A percentile compares a stretch with the other conserved stretches of the same genome.
Evolutionary conservation across 192 early-diverging fungal species (phyloP).

Genomic region (Coemansia sp.): DNA sequence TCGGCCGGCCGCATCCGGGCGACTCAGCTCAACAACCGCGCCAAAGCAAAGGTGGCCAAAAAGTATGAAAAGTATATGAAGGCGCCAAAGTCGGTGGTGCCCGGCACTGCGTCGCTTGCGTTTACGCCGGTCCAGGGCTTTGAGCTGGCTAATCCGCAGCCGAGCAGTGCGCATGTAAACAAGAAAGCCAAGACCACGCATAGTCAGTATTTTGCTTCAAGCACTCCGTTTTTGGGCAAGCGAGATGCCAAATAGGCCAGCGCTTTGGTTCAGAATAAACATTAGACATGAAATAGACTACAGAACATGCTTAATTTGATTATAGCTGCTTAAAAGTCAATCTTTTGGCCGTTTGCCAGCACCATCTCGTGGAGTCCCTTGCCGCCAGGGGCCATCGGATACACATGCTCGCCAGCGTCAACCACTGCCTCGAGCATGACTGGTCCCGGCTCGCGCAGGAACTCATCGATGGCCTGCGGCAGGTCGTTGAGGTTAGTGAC

Average conservation of each 20-base stretch:
- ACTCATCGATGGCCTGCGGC: conserved; percentile 82
- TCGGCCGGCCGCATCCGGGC: conserved; percentile 77
- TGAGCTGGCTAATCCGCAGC: conserved; percentile 86
- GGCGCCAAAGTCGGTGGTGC: conserved; percentile 52
- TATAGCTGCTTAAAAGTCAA: conserved; percentile 12
- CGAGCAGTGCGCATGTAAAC: conserved; percentile 37
- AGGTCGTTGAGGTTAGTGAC: conserved; percentile 83
- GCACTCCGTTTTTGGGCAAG: conserved; percentile 61
- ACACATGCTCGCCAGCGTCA: conserved; percentile 90
- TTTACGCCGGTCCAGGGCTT: conserved; percentile 96
- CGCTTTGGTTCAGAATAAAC: too few relatives aligned
- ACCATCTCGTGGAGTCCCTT: conserved; percentile 91
- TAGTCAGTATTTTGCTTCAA: conserved; percentile 76
- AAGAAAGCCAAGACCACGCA: conserved; percentile 64
- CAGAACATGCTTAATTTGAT: too few relatives aligned
- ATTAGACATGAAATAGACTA: too few relatives aligned
- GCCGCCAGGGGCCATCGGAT: conserved; percentile 96
- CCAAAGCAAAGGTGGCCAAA: conserved; percentile 64
- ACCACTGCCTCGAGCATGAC: conserved; percentile 91
- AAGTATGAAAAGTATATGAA: conserved; percentile 60
- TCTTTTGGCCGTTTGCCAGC: conserved; percentile 51
- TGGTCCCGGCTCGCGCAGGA: conserved; percentile 78
- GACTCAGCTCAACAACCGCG: conserved; percentile 63
- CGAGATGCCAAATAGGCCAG: conserved; percentile 8
- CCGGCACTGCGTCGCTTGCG: conserved; percentile 85